phyloP scores from a whole-genome alignment of 306 rosid genomes.

The Fagus sylvatica region DNA sequence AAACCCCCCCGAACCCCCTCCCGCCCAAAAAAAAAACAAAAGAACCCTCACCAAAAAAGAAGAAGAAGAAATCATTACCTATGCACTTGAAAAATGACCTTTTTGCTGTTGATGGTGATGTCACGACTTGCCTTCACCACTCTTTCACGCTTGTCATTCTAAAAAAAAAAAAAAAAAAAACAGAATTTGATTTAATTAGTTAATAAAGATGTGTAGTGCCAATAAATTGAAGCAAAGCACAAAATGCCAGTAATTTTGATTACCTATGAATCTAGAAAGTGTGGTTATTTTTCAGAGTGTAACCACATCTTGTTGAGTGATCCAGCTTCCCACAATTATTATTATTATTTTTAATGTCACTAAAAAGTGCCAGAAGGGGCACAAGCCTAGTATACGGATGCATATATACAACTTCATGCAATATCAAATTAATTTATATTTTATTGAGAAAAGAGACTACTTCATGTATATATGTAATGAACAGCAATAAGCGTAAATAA shows the following conservation, averaged over 20 bases:
- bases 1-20: neutral
- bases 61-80: constrained; percentile 43
- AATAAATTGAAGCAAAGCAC: neutral
- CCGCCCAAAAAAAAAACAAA: neutral
- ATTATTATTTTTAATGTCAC: neutral
- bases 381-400: no score
- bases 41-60: neutral
- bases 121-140: constrained; percentile 95
- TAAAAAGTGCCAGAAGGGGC: no score
- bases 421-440: no score
- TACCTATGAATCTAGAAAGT: neutral
- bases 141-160: constrained; percentile 96
- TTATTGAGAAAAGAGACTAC: no score
- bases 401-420: no score
- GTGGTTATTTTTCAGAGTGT: neutral
- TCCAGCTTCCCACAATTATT: neutral
- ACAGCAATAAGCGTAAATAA: no score
- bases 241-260: neutral
- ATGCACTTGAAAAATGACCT: constrained; percentile 97
- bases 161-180: constrained; percentile 26
- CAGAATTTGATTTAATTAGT: constrained; percentile 10
- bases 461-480: no score
- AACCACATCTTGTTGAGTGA: neutral
- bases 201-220: neutral
- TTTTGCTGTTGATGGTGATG: constrained; percentile 90